Evolutionary conservation across 2,329 filamentous ascomycete genomes (phyloP).

Genomic region (Colletotrichum tropicale): DNA sequence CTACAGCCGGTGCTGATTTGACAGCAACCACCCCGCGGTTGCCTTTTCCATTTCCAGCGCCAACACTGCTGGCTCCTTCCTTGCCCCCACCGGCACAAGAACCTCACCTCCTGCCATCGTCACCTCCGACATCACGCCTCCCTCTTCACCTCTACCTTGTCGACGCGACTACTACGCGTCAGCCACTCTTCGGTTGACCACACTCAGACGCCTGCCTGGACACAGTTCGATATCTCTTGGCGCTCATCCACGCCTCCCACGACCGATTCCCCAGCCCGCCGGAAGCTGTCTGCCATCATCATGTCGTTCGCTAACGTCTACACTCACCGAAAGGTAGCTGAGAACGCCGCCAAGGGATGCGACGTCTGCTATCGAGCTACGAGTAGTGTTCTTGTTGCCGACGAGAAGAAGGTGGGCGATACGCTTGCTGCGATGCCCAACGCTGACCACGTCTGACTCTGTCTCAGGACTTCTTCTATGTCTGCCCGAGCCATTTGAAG

Average conservation of each 20-base stretch:
- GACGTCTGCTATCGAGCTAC: conserved; percentile 91
- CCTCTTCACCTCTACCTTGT: not conserved
- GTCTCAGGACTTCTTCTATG: conserved; percentile 82
- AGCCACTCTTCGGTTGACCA: not conserved
- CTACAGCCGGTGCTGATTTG: not conserved
- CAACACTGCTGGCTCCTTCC: not conserved
- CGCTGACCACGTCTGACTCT: not conserved
- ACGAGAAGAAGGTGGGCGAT: conserved; percentile 78
- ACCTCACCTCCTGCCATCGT: not conserved
- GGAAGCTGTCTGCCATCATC: not conserved
- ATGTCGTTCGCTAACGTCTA: conserved; percentile 79
- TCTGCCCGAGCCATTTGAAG: conserved; percentile 82
- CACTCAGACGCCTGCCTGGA: not conserved
- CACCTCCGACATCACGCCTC: not conserved
- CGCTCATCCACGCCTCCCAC: not conserved
- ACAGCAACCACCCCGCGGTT: conserved; percentile 2
- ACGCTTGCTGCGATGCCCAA: not conserved
- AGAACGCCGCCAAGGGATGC: conserved; percentile 82
- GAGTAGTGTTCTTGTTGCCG: conserved; percentile 84
- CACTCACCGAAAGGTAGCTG: conserved; percentile 84
- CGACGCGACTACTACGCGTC: not conserved
- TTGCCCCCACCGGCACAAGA: not conserved
- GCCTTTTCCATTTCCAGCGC: not conserved
- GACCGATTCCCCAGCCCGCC: not conserved
- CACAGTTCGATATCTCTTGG: not conserved